Evolutionary conservation across 805 yeast species (phyloP), one percentile per base, ranked within the genome.

Genomic region (Metschnikowia bowlesiae): DNA sequence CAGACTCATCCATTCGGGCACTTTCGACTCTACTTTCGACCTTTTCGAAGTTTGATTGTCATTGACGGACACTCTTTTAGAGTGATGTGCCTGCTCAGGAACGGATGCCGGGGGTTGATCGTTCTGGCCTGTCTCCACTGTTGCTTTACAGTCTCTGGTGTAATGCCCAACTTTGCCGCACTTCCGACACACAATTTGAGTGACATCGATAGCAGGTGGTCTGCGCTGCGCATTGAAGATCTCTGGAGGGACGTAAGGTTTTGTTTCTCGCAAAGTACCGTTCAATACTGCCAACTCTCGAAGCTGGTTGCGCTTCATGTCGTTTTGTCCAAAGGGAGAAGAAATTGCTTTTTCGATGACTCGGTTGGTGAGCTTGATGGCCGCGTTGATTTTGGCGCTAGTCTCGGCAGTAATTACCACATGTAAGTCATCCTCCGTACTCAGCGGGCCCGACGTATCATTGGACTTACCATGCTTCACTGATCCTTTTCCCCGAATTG

Each of bases 401-500:
- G 84, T 76, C 56, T 90, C 97, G 0, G 94, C 89, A 3, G 87
- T 87, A 45, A 94, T 83, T 37, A 91, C 68, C 60, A 96, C 91
- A 67, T 94, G 99, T 48, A 95, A 68, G 39, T 89, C 96, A 52
- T 95, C 99, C 28, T 55, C 56, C 9, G 52, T 48, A 22, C 54
- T 49, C 51, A 50, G 58, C 11, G 62, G 56, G 30, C 59, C 56
- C 40, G 53, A 47, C 22, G 56, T 37, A 26, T 61, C 67, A 38
- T 54, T 60, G 26, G 69, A 66, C 64, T 83, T 86, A 32, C 98
- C 98, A 62, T 89, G 96, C 62, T 92, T 92, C 16, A 90, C 96
- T 1, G 97, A 91, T 0, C 99, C 99, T 58, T 87, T 84, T 29
- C 99, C 99, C 58, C 99, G 76, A 45, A 94, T 87, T 2, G 91